phyloP scores from a whole-genome alignment of 805 yeast genomes.

The Jamesozyma spencerorum region DNA sequence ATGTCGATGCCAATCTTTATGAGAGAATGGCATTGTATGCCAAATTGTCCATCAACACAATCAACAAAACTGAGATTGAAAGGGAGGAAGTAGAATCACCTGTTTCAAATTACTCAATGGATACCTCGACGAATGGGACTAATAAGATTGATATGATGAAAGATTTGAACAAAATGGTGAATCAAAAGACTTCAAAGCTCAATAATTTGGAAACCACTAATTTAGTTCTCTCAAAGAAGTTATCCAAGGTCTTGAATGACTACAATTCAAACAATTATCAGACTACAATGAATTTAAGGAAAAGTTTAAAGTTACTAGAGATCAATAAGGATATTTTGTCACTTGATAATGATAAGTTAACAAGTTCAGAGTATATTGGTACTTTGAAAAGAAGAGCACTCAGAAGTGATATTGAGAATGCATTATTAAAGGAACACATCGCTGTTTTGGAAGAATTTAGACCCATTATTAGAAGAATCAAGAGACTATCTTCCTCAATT shows the following conservation, averaged over 20 bases:
- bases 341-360: conserved; percentile 33
- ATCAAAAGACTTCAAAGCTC: conserved; percentile 1
- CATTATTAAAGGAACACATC: conserved; percentile 48
- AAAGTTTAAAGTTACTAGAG: conserved; percentile 29
- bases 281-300: conserved; percentile 27
- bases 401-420: conserved; percentile 51
- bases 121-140: neutral
- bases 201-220: conserved; percentile 15
- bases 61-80: neutral
- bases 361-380: conserved; percentile 42
- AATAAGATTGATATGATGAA: neutral
- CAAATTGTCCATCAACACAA: conserved; percentile 2
- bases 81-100: too few species aligned
- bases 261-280: conserved; percentile 21
- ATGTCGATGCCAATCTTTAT: conserved; percentile 10
- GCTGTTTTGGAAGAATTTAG: conserved; percentile 38
- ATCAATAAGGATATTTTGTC: conserved; percentile 20
- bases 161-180: neutral
- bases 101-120: neutral
- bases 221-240: conserved; percentile 25
- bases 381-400: conserved; percentile 51
- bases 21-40: conserved; percentile 19
- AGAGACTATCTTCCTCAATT: conserved; percentile 23
- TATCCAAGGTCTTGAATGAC: conserved; percentile 30
- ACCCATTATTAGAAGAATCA: conserved; percentile 37